Percentiles rank a stretch among this genome's conserved stretches.
Evolutionary conservation across 1,284 basidiomycete genomes (phyloP).

Genomic region (Ustilago bromivora): DNA sequence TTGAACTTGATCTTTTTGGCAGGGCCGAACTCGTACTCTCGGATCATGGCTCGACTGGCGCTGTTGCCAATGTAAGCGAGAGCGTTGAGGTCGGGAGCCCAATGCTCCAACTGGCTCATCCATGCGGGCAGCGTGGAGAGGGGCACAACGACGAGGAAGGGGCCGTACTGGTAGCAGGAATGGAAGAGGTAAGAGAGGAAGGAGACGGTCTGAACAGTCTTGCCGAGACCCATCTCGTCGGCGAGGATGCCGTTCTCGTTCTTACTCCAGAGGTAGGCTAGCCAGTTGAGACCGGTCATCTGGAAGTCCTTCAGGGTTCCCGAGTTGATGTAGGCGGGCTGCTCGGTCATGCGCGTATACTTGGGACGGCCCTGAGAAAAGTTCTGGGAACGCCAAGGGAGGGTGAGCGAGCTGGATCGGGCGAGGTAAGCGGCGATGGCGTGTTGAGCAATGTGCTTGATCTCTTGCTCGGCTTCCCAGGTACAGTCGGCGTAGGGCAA

Average conservation of each 20-base stretch:
- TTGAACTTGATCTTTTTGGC: slow-evolving; percentile 87
- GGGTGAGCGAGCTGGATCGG: slow-evolving; percentile 82
- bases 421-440: slow-evolving; percentile 84
- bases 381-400: slow-evolving; percentile 84
- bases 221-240: slow-evolving; percentile 99
- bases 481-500: slow-evolving; percentile 95
- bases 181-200: slow-evolving; percentile 97
- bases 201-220: slow-evolving; percentile 96
- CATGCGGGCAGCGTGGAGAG: slow-evolving; percentile 98
- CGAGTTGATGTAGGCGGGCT: slow-evolving; percentile 85
- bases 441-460: slow-evolving; percentile 74
- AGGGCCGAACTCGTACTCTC: slow-evolving; percentile 89
- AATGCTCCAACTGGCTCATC: slow-evolving; percentile 95
- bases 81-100: slow-evolving; percentile 88
- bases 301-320: slow-evolving; percentile 97
- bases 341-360: slow-evolving; percentile 87
- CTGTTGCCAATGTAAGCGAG: slow-evolving; percentile 97
- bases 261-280: slow-evolving; percentile 93
- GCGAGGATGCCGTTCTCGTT: slow-evolving; percentile 97
- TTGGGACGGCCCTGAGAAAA: slow-evolving; percentile 81
- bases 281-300: slow-evolving; percentile 96
- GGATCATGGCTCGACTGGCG: slow-evolving; percentile 79
- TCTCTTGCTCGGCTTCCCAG: slow-evolving; percentile 86
- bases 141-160: slow-evolving; percentile 97
- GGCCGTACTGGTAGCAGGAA: slow-evolving; percentile 87